Conservation (phyloP, 768 basidiomycete species). For the Pilatotrama ljubarskyi region DNA sequence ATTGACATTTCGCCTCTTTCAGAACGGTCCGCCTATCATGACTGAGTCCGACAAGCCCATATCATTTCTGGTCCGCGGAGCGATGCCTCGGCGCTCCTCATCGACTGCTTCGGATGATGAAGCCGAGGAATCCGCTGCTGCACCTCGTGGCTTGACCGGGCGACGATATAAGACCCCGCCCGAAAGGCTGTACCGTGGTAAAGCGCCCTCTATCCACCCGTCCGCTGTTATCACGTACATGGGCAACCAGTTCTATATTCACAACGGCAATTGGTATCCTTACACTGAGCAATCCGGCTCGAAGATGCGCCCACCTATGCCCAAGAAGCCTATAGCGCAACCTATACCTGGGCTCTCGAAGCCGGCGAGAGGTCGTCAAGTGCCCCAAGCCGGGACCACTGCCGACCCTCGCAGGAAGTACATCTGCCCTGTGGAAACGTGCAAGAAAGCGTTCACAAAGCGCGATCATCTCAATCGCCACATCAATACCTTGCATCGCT, state of each 20-base stretch:
- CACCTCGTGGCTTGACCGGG: constrained; percentile 15
- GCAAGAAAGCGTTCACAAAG: constrained; percentile 77
- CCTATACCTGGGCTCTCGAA: constrained; percentile 52
- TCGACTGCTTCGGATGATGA: background rate
- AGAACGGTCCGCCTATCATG: constrained; percentile 20
- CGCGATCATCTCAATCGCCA: constrained; percentile 84
- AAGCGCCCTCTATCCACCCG: background rate
- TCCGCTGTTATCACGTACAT: background rate
- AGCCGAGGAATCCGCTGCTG: background rate
- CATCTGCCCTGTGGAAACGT: constrained; percentile 67
- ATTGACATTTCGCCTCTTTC: background rate
- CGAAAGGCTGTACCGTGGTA: background rate
- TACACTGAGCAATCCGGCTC: too few species aligned
- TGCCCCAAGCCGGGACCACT: constrained; percentile 39
- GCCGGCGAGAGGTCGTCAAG: constrained; percentile 48
- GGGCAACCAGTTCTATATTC: background rate
- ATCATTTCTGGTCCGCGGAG: constrained; percentile 18
- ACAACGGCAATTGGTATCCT: constrained; percentile 25
- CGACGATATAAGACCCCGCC: background rate
- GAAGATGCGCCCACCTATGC: background rate
- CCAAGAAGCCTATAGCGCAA: background rate
- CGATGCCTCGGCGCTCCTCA: constrained; percentile 2
- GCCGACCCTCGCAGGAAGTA: constrained; percentile 44
- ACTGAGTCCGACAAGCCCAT: constrained; percentile 11
- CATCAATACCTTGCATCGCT: constrained; percentile 75